phyloP scores from a whole-genome alignment of 768 basidiomycete species.

The Plicaturopsis crispa region DNA sequence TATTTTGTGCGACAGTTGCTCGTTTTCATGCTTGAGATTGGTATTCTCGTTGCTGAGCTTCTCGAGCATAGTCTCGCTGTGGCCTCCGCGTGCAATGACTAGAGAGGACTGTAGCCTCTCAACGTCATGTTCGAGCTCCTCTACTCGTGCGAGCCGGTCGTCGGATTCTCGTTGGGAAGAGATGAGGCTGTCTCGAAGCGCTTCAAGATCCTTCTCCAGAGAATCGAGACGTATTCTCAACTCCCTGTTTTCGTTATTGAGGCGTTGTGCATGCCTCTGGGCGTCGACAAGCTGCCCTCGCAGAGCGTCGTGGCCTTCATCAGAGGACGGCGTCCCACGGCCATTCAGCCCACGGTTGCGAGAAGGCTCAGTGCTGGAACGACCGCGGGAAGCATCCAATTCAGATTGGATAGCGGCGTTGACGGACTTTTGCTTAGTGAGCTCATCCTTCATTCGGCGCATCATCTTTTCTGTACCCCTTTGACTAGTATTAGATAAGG shows the following conservation, averaged over 20 bases:
- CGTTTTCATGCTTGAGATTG: conserved; percentile 75
- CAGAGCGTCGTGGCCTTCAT: conserved; percentile 58
- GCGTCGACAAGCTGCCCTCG: conserved; percentile 70
- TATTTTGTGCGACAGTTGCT: conserved; percentile 87
- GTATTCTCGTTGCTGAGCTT: conserved; percentile 79
- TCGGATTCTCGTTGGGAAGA: conserved; percentile 74
- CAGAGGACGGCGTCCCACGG: conserved; percentile 69
- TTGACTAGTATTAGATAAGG: conserved; percentile 12
- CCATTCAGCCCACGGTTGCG: conserved; percentile 57
- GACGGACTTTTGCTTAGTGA: conserved; percentile 81
- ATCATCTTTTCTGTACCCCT: conserved; percentile 98
- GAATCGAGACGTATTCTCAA: conserved; percentile 63
- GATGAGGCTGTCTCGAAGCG: conserved; percentile 61
- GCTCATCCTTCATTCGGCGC: conserved; percentile 91
- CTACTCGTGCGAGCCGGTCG: conserved; percentile 65
- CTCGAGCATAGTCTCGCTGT: conserved; percentile 72
- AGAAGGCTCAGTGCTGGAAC: conserved; percentile 44
- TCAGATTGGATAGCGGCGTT: conserved; percentile 82
- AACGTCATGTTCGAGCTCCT: conserved; percentile 77
- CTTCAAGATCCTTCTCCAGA: conserved; percentile 70
- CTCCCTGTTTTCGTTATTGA: conserved; percentile 71
- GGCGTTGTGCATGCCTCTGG: conserved; percentile 67
- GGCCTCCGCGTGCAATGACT: conserved; percentile 64
- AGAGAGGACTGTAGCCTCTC: conserved; percentile 70
- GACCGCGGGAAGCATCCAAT: conserved; percentile 62